Conservation (phyloP, 2,329 filamentous ascomycete genomes). For the Alternaria alternata region DNA sequence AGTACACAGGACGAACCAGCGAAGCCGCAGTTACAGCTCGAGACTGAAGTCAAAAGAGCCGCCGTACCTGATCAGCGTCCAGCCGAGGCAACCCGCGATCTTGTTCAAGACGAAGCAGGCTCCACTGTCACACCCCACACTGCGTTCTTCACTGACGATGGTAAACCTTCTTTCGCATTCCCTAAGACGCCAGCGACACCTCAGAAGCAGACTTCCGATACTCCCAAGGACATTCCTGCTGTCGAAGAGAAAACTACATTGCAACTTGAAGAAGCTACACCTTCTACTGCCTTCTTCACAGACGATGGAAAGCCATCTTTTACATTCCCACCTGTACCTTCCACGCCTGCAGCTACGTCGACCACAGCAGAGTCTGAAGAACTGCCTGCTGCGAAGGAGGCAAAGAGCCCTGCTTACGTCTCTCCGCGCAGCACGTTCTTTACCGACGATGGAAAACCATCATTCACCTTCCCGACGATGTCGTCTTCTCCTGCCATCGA, state of each 20-base stretch:
- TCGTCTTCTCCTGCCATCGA: neutral
- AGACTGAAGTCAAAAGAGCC: conserved; percentile 3
- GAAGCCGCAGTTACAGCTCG: conserved; percentile 8
- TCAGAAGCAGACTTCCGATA: neutral
- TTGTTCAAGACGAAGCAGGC: neutral
- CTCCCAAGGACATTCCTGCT: neutral
- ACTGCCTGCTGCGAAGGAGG: neutral
- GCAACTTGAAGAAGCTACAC: neutral
- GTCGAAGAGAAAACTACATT: neutral
- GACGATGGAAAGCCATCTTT: conserved; percentile 17
- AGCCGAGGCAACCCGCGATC: neutral
- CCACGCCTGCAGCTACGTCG: neutral
- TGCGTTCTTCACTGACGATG: conserved; percentile 11
- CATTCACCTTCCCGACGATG: conserved; percentile 11
- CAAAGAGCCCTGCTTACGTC: conserved; percentile 1
- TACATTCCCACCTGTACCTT: neutral
- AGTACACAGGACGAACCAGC: neutral
- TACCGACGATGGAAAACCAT: conserved; percentile 15
- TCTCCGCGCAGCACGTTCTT: conserved; percentile 20
- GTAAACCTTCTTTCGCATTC: conserved; percentile 8
- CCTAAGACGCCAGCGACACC: neutral
- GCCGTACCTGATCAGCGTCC: neutral
- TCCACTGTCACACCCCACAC: neutral
- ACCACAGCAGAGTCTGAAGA: neutral
- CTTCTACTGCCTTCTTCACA: conserved; percentile 7